Conservation (phyloP, 306 rosid species). For the Ziziphus jujuba region DNA sequence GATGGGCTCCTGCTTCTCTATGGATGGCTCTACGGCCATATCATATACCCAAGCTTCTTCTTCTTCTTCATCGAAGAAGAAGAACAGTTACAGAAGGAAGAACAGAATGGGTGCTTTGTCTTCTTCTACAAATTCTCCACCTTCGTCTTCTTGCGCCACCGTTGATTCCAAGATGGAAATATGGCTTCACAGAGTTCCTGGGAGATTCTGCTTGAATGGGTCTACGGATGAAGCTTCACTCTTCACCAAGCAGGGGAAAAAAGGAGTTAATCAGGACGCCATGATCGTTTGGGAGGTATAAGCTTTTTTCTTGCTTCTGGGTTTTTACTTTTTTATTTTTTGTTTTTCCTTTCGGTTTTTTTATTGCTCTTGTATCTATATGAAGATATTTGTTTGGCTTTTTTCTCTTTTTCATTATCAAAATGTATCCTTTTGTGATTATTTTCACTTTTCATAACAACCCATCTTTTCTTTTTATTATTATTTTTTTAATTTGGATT, state of each 20-base stretch:
- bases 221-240: slow-evolving; percentile 56
- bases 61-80: slow-evolving; percentile 37
- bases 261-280: slow-evolving; percentile 83
- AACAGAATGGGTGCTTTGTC: slow-evolving; percentile 22
- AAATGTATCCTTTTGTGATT: no score
- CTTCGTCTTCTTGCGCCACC: slow-evolving; percentile 14
- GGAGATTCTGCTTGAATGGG: slow-evolving; percentile 64
- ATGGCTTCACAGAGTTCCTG: slow-evolving; percentile 55
- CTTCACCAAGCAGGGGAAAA: slow-evolving; percentile 64
- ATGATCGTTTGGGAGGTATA: slow-evolving; percentile 93
- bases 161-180: slow-evolving; percentile 41
- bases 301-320: neutral
- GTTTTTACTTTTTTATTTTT: neutral
- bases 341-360: neutral
- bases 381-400: neutral
- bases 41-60: slow-evolving; percentile 36
- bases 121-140: neutral
- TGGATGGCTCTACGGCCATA: slow-evolving; percentile 8
- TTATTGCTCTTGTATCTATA: no score
- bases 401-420: no score
- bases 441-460: no score
- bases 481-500: no score
- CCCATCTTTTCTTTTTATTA: no score
- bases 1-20: slow-evolving; percentile 82
- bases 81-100: slow-evolving; percentile 34